Percentiles rank a stretch among this genome's conserved stretches.
Evolutionary conservation across 164 flowering plant species (phyloP).

Genomic region (Chimonanthus praecox): DNA sequence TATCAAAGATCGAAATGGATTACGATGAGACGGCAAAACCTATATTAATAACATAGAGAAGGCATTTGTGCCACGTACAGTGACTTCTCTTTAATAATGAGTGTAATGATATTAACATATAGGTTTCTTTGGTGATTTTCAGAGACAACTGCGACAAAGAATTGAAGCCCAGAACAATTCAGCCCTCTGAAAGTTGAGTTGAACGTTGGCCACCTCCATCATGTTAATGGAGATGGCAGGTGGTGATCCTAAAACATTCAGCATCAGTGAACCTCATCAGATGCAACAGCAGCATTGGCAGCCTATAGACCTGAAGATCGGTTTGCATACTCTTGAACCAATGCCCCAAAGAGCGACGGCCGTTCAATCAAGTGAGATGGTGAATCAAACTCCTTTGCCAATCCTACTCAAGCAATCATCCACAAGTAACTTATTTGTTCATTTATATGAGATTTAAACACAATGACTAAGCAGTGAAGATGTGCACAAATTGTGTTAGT

Average conservation of each 20-base stretch:
- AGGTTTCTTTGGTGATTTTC: too few species aligned
- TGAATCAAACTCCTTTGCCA: conserved; percentile 65
- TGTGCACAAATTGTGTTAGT: too few species aligned
- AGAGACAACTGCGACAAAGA: not conserved
- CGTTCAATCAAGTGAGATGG: conserved; percentile 69
- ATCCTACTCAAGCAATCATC: conserved; percentile 35
- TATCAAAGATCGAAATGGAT: not conserved
- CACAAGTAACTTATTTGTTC: not conserved
- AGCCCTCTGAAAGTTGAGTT: too few species aligned
- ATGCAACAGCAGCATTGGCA: not conserved
- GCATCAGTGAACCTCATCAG: not conserved
- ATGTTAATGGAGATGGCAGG: not conserved
- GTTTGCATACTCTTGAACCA: conserved; percentile 89
- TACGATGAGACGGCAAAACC: not conserved
- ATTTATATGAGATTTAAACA: not conserved
- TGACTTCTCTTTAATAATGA: not conserved
- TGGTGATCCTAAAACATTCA: not conserved
- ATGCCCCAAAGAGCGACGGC: conserved; percentile 69
- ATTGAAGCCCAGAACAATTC: not conserved
- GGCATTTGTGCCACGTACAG: not conserved
- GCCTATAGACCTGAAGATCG: conserved; percentile 58
- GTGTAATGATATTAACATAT: not conserved
- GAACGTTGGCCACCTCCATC: not conserved
- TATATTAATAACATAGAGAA: too few species aligned
- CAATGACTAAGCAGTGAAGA: not conserved